Base-by-base conservation (phyloP, 768 basidiomycete species). In the Coprinopsis cinerea region DNA sequence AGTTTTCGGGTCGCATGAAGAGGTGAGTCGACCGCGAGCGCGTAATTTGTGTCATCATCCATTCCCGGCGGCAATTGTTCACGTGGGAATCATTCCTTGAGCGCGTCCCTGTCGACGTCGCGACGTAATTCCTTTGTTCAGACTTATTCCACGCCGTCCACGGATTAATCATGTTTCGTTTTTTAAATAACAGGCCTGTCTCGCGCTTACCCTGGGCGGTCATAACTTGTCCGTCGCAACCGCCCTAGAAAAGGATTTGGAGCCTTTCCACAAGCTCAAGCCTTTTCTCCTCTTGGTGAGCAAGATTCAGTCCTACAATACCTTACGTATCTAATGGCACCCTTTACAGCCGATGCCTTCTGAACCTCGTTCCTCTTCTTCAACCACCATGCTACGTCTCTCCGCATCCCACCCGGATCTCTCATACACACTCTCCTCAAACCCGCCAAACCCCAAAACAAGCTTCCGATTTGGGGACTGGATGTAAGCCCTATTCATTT, bases 391-490 rank as follows among this genome's bases (percentile, higher is more conserved):
- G n/a, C 27, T 49, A 22, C 18, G 76, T 32, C 30, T 32, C 30
- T 32, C 30, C 30, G 7, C 30, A 7, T 32, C 30, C 30, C 30
- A 32, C 15, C 15, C 30, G 7, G 30, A 32, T 15, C 30, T 32
- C 30, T 15, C 36, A 27, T 83, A 80, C 53, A 72, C 79, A 3
- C 69, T 85, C 46, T 87, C 84, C 15, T 78, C 63, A 57, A 87
- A 86, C 55, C 85, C 85, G 4, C 85, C 85, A 11, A 87, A 85
- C 59, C 80, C 82, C 13, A 74, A 76, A 57, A 78, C 77, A 2
- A 78, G 70, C 56, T 87, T 86, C 63, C 72, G 85, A 56, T 67
- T 76, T 3, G 85, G 85, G 14, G 85, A 87, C 59, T 87, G 85
- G 85, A 84, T 87, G 84, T 86, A 60, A 68, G 84, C n/a, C n/a